Percentiles rank a stretch among this genome's conserved stretches.
Evolutionary conservation across 257 asterid species (phyloP).

Genomic region (Solanum acaule): DNA sequence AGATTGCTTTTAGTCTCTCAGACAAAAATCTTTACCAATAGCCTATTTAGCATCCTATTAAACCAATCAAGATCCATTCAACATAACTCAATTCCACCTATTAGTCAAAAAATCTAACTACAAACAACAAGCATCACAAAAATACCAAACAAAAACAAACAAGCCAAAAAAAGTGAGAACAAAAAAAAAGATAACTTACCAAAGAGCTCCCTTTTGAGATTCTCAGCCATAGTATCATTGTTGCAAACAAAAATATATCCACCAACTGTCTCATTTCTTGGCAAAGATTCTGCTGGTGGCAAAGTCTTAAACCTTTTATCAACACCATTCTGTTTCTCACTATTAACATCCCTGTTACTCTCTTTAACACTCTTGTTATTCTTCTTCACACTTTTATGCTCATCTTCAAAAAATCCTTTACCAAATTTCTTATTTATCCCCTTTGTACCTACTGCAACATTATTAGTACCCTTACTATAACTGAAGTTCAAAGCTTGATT

Average conservation of each 20-base stretch:
- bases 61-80: background rate
- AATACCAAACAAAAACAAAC: background rate
- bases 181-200: conserved; percentile 31
- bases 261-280: conserved; percentile 91
- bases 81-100: background rate
- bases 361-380: conserved; percentile 34
- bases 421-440: conserved; percentile 26
- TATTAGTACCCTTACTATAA: conserved; percentile 18
- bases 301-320: conserved; percentile 96
- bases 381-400: conserved; percentile 51
- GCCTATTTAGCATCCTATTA: background rate
- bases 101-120: background rate
- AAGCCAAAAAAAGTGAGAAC: background rate
- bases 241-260: conserved; percentile 97
- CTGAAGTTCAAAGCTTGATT: conserved; percentile 34
- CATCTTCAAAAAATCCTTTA: conserved; percentile 33
- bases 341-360: conserved; percentile 22
- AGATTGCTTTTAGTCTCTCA: background rate
- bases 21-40: background rate
- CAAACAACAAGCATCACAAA: background rate
- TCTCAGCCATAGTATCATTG: conserved; percentile 95
- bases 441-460: conserved; percentile 13
- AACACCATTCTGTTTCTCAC: conserved; percentile 38
- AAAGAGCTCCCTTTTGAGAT: conserved; percentile 86
- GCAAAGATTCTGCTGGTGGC: conserved; percentile 86